Percentiles rank a stretch among this genome's conserved stretches.
Evolutionary conservation across 805 yeast genomes (phyloP).

Genomic region (Starmerella bacillaris): DNA sequence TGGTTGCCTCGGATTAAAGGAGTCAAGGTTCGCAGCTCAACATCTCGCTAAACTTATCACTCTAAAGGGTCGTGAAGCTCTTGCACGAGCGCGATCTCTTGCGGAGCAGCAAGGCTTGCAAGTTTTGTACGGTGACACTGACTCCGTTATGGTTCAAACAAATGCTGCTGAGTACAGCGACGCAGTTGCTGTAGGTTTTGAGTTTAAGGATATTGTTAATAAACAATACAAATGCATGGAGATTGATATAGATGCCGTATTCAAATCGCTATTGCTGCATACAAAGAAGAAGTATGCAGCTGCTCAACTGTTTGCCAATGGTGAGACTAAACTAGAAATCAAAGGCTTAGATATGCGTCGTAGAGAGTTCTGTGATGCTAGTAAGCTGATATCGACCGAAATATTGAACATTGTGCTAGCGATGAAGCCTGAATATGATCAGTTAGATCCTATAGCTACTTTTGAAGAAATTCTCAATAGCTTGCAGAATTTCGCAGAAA

Average conservation of each 20-base stretch:
- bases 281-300: constrained; percentile 99
- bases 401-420: constrained; percentile 37
- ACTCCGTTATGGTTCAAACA: constrained; percentile 96
- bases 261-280: constrained; percentile 63
- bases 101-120: constrained; percentile 71
- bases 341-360: constrained; percentile 95
- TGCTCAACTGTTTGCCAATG: constrained; percentile 32
- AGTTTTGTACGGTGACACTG: constrained; percentile 96
- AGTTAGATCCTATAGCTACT: constrained; percentile 6
- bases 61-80: constrained; percentile 83
- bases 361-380: constrained; percentile 85
- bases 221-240: constrained; percentile 75
- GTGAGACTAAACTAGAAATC: constrained; percentile 59
- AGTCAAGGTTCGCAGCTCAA: constrained; percentile 85
- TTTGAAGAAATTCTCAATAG: constrained; percentile 23
- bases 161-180: constrained; percentile 50
- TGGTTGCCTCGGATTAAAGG: constrained; percentile 87
- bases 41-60: constrained; percentile 93
- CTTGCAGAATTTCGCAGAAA: constrained; percentile 39
- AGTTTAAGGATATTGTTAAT: constrained; percentile 70
- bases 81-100: constrained; percentile 78
- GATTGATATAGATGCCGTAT: constrained; percentile 87
- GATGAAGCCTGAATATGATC: constrained; percentile 36
- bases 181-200: constrained; percentile 67
- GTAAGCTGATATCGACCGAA: constrained; percentile 69